phyloP scores from a whole-genome alignment of 495 filamentous ascomycete genomes.

The Cercophora sp. region DNA sequence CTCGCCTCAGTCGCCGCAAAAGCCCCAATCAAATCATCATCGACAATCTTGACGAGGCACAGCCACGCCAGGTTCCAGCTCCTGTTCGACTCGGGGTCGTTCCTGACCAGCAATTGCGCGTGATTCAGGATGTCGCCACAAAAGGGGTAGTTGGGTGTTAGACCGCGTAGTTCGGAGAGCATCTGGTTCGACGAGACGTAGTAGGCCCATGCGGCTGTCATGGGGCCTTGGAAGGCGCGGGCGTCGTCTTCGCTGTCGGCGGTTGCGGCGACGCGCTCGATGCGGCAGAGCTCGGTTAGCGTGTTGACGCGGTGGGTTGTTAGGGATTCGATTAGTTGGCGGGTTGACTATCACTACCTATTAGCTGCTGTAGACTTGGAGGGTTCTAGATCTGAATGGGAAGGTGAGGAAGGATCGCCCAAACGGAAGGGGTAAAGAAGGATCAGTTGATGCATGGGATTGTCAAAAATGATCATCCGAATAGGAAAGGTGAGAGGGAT shows the following conservation, averaged over 20 bases:
- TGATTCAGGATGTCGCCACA: conserved; percentile 64
- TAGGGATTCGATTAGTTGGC: conserved; percentile 50
- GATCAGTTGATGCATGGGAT: no score
- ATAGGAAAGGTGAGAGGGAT: no score
- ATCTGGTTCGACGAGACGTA: conserved; percentile 72
- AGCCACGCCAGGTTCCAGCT: conserved; percentile 81
- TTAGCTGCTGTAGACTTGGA: no score
- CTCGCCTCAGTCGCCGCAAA: conserved; percentile 58
- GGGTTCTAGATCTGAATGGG: no score
- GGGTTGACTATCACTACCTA: conserved; percentile 30
- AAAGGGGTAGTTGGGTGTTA: conserved; percentile 70
- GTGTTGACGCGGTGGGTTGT: conserved; percentile 67
- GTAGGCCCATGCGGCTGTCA: conserved; percentile 69
- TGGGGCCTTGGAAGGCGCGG: conserved; percentile 51
- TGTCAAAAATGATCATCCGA: no score
- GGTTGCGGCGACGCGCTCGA: conserved; percentile 60
- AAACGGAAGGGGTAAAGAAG: no score
- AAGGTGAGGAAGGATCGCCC: no score
- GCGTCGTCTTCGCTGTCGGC: conserved; percentile 54
- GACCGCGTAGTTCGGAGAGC: conserved; percentile 63
- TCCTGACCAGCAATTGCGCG: conserved; percentile 61
- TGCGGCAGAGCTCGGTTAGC: conserved; percentile 67
- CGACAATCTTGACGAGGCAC: conserved; percentile 62
- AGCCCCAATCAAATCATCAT: conserved; percentile 55
- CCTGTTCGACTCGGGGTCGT: conserved; percentile 59